phyloP scores from a whole-genome alignment of 345 rosid genomes.

The Fremontodendron californicum region DNA sequence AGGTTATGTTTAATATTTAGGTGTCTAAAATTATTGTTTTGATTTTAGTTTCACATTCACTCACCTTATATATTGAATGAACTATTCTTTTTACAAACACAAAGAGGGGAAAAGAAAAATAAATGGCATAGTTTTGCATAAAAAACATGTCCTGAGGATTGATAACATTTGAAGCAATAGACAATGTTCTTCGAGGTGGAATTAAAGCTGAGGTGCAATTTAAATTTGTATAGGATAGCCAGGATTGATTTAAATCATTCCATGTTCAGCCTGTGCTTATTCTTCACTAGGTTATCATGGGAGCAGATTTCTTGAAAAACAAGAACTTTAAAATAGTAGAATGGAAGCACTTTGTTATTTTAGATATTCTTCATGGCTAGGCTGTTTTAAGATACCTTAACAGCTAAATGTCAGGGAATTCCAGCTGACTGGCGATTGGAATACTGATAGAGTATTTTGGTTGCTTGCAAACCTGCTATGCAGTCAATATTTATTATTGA shows the following conservation, averaged over 20 bases:
- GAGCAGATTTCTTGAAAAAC: not conserved
- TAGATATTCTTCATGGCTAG: not conserved
- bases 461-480: not conserved
- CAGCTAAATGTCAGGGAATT: not conserved
- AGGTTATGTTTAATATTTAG: not conserved
- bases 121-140: not conserved
- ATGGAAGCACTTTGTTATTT: not conserved
- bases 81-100: not conserved
- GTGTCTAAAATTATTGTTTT: not conserved
- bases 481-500: not conserved
- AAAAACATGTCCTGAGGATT: not conserved
- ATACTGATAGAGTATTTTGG: not conserved
- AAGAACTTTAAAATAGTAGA: not conserved
- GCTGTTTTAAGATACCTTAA: not conserved
- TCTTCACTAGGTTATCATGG: not conserved
- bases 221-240: not conserved
- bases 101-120: not conserved
- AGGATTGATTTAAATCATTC: not conserved
- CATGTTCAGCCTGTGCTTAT: not conserved
- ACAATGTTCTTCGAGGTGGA: not conserved
- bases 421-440: not conserved
- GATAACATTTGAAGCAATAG: not conserved
- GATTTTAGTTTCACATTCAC: not conserved
- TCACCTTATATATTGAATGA: not conserved
- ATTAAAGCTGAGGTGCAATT: not conserved